Evolutionary conservation across 2,329 filamentous ascomycete genomes (phyloP).

Genomic region (Gnomoniopsis sp.): DNA sequence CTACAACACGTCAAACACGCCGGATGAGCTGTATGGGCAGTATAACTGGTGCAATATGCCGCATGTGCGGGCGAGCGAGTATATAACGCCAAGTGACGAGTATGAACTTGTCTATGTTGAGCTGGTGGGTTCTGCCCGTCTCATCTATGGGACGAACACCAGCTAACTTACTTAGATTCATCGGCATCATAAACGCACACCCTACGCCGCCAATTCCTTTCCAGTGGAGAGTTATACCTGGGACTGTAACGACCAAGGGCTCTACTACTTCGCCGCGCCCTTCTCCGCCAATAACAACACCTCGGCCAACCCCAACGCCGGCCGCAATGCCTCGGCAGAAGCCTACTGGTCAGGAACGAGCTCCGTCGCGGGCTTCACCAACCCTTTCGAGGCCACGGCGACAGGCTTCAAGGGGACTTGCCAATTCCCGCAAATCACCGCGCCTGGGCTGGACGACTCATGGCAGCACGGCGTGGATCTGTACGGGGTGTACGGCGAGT

Average conservation of each 20-base stretch:
- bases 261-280: slow-evolving; percentile 67
- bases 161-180: slow-evolving; percentile 53
- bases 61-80: slow-evolving; percentile 67
- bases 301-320: slow-evolving; percentile 4
- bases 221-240: slow-evolving; percentile 69
- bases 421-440: slow-evolving; percentile 78
- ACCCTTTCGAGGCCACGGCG: slow-evolving; percentile 56
- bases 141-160: background rate
- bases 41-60: slow-evolving; percentile 92
- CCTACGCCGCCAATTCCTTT: slow-evolving; percentile 75
- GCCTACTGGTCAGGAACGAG: slow-evolving; percentile 67
- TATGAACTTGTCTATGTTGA: slow-evolving; percentile 73
- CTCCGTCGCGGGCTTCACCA: slow-evolving; percentile 37
- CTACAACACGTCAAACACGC: slow-evolving; percentile 63
- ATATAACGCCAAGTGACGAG: slow-evolving; percentile 49
- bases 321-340: slow-evolving; percentile 37
- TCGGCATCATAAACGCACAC: slow-evolving; percentile 80
- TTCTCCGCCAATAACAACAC: slow-evolving; percentile 28
- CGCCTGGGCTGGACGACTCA: slow-evolving; percentile 65
- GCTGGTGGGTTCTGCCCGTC: slow-evolving; percentile 47
- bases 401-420: slow-evolving; percentile 70
- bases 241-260: slow-evolving; percentile 67
- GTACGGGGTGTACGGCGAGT: slow-evolving; percentile 69
- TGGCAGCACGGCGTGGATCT: slow-evolving; percentile 75
- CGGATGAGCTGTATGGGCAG: slow-evolving; percentile 53